Evolutionary conservation across 192 early-diverging fungal genomes (phyloP), one percentile per base, ranked within the genome.

Genomic region (Umbelopsis isabellina): DNA sequence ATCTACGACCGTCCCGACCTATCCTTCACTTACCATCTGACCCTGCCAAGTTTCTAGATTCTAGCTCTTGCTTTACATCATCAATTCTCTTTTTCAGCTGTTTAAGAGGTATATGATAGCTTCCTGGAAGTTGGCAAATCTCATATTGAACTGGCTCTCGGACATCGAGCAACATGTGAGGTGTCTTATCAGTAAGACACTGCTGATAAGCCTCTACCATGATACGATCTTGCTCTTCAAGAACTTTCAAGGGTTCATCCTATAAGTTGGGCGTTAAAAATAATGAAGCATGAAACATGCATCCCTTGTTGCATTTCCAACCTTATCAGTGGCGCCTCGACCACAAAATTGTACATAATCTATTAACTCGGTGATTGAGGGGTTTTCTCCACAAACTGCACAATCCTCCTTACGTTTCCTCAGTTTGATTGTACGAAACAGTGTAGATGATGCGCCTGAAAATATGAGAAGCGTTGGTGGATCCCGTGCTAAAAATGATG

Each of bases 331-430:
- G 2, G 92, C 87, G n/a, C 82, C 85, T 8, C 87, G 73, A 18
- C 93, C 92, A 81, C 97, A 99, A 65, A 97, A 97, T 20, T 91
- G 87, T 20, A 91, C 91, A 81, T 99, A 99, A 70, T 99, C 95
- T n/a, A 91, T 91, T 18, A 96, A 81, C 70, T 89, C 73, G 0
- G 82, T 92, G 25, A 98, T 87, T 0, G 88, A 91, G 5, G 97
- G 94, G 0, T 84, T 53, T 23, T 96, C 89, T 8, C 95, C 94
- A 70, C 97, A 99, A n/a, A 94, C 87, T 12, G 86, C 85, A 78
- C 97, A 99, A 2, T 88, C 81, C 7, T 81, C 67, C 68, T 89
- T 88, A 33, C 85, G 83, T 4, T 82, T 73, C 12, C 97, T 86
- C 51, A 98, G 79, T 51, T 90, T 93, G 68, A 99, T 88, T 1